Evolutionary conservation across 495 filamentous ascomycete species (phyloP).

Genomic region (Hamigera avellanea): DNA sequence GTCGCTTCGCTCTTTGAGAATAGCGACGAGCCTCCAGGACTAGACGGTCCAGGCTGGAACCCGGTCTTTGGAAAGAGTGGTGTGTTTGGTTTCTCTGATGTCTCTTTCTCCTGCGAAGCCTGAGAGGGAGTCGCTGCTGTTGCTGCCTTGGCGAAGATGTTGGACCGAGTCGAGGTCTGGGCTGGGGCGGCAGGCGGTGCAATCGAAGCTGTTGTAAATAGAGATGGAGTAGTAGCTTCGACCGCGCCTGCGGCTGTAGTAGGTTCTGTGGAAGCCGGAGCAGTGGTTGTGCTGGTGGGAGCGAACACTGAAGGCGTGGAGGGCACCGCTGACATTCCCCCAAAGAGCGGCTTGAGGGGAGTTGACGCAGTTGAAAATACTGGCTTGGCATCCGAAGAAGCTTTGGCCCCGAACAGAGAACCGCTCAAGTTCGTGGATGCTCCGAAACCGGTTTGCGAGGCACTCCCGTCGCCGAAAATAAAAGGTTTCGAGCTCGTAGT

Average conservation of each 20-base stretch:
- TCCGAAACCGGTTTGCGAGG: constrained; percentile 6
- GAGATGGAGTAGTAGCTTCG: constrained; percentile 5
- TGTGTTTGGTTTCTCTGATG: constrained; percentile 7
- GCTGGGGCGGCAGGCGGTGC: constrained; percentile 7
- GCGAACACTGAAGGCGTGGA: constrained; percentile 13
- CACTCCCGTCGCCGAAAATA: constrained; percentile 9
- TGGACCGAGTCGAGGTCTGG: constrained; percentile 15
- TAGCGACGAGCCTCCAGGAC: constrained; percentile 5
- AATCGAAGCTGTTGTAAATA: constrained; percentile 11
- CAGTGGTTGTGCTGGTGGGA: constrained; percentile 7
- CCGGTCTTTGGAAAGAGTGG: constrained; percentile 2
- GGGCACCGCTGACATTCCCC: constrained; percentile 7
- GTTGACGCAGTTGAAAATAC: constrained; percentile 6
- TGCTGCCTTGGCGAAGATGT: constrained; percentile 8
- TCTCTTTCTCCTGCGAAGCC: constrained; percentile 5
- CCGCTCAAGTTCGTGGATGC: constrained; percentile 5
- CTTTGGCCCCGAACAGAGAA: constrained; percentile 10
- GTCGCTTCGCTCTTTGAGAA: constrained; percentile 10
- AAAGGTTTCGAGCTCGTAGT: constrained; percentile 7
- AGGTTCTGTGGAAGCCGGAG: constrained; percentile 3
- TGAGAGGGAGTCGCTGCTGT: constrained; percentile 5
- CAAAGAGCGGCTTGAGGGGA: constrained; percentile 14
- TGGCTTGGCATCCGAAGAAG: constrained; percentile 1
- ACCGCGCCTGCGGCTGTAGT: constrained; percentile 6
- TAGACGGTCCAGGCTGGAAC: constrained; percentile 7